A percentile compares a stretch with the other conserved stretches of the same genome.
phyloP scores from a whole-genome alignment of 345 rosid genomes.

The Reutealis trisperma region DNA sequence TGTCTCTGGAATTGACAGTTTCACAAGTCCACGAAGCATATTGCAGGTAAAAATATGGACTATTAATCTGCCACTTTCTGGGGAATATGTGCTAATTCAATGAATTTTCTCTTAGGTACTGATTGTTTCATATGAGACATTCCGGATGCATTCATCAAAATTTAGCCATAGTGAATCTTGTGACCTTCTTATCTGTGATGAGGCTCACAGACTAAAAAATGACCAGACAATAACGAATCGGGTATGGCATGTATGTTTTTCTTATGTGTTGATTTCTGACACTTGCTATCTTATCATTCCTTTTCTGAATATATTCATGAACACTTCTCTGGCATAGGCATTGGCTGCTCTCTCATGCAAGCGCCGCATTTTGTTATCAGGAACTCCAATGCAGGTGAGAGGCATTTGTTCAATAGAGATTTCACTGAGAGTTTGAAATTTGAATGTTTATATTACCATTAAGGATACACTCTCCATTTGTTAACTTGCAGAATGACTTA shows the following conservation, averaged over 20 bases:
- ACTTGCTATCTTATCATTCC: constrained; percentile 10
- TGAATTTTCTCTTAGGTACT: constrained; percentile 55
- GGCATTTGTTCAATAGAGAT: constrained; percentile 4
- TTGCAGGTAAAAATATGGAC: constrained; percentile 62
- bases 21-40: constrained; percentile 57
- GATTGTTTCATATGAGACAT: constrained; percentile 95
- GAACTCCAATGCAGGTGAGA: constrained; percentile 97
- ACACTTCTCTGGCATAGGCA: constrained; percentile 54
- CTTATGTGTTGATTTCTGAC: constrained; percentile 8
- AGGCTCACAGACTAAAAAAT: constrained; percentile 98
- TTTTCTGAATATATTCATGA: constrained; percentile 15
- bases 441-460: neutral
- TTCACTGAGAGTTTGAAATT: neutral
- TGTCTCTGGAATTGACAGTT: constrained; percentile 81
- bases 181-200: constrained; percentile 96
- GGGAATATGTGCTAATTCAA: constrained; percentile 27
- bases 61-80: constrained; percentile 14
- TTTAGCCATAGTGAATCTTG: constrained; percentile 75
- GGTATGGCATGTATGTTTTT: constrained; percentile 44
- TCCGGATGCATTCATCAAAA: constrained; percentile 92
- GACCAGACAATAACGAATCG: constrained; percentile 93
- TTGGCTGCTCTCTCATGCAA: constrained; percentile 88
- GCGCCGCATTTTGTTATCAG: constrained; percentile 88
- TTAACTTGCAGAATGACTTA: constrained; percentile 77
- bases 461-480: constrained; percentile 17